A percentile compares a stretch with the other conserved stretches of the same genome.
Evolutionary conservation across 352 stramenopile species (phyloP).

Genomic region (Phytopythium vexans): DNA sequence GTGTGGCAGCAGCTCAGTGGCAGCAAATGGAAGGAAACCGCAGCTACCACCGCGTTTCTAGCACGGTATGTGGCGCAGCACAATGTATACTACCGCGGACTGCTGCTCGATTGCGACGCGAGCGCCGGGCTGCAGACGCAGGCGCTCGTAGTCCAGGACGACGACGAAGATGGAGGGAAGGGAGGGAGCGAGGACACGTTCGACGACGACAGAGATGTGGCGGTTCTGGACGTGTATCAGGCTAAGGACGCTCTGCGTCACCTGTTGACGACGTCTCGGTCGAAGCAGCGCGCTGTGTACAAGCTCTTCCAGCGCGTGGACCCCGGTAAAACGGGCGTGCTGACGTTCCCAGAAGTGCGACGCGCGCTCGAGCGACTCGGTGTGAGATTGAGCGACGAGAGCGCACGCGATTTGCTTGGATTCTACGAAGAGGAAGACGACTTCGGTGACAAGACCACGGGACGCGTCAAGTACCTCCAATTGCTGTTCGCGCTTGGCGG

Average conservation of each 20-base stretch:
- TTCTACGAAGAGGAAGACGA: constrained; percentile 62
- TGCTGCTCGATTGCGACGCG: constrained; percentile 63
- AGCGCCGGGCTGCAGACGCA: constrained; percentile 46
- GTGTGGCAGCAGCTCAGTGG: constrained; percentile 22
- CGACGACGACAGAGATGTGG: constrained; percentile 4
- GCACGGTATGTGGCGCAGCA: constrained; percentile 47
- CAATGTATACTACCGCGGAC: constrained; percentile 67
- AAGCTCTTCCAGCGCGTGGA: constrained; percentile 64
- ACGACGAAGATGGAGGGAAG: constrained; percentile 25
- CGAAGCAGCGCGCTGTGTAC: constrained; percentile 51
- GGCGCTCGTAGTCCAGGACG: constrained; percentile 54
- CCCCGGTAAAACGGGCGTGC: constrained; percentile 38
- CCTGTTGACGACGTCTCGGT: constrained; percentile 39
- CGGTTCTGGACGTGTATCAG: constrained; percentile 37
- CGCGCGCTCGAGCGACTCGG: constrained; percentile 57
- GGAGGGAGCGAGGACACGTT: constrained; percentile 13
- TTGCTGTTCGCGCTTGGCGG: constrained; percentile 59
- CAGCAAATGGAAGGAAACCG: constrained; percentile 33
- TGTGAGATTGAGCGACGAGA: constrained; percentile 37
- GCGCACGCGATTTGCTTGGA: constrained; percentile 30
- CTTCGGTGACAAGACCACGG: constrained; percentile 27
- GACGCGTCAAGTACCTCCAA: constrained; percentile 60
- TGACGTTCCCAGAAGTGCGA: constrained; percentile 57
- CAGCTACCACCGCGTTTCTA: constrained; percentile 31
- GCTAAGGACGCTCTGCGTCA: constrained; percentile 46